These are phyloP conservation scores for Coprinellus micaceus DNA, from an alignment of 768 basidiomycete genomes.

Conservation along the genomic window DNA sequence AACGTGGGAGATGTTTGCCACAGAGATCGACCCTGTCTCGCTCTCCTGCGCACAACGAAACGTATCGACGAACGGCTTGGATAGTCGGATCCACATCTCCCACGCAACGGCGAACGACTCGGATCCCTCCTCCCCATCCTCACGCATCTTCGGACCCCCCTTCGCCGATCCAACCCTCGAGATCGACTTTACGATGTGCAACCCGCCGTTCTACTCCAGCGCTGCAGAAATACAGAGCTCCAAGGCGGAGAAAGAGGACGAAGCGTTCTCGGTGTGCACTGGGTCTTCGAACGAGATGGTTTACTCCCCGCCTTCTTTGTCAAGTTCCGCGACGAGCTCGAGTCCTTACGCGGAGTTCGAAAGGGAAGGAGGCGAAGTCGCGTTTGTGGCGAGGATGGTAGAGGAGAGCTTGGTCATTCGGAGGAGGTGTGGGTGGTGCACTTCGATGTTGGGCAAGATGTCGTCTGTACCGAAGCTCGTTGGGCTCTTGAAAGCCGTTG, in stretches of 20 bases:
- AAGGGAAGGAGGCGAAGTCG: conserved; percentile 67
- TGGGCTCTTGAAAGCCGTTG: conserved; percentile 39
- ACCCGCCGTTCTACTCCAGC: conserved; percentile 92
- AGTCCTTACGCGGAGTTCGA: background rate
- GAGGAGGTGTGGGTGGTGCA: conserved; percentile 83
- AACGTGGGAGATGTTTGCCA: conserved; percentile 61
- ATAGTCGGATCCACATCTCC: conserved; percentile 46
- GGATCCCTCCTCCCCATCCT: no score
- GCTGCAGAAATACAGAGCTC: conserved; percentile 59
- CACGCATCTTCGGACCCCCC: background rate
- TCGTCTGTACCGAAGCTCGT: conserved; percentile 68
- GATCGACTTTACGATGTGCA: conserved; percentile 88
- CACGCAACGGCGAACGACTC: no score
- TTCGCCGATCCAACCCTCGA: conserved; percentile 21
- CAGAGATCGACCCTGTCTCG: conserved; percentile 78
- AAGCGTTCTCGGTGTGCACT: conserved; percentile 72
- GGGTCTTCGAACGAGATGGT: conserved; percentile 89
- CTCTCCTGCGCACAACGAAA: conserved; percentile 53
- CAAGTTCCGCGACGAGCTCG: background rate
- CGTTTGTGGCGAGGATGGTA: conserved; percentile 77
- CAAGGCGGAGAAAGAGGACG: conserved; percentile 55
- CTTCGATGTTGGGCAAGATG: conserved; percentile 87
- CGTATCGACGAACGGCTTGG: conserved; percentile 53
- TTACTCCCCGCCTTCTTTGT: conserved; percentile 38
- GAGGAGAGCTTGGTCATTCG: conserved; percentile 56